Percentiles rank a stretch among this genome's conserved stretches.
Evolutionary conservation across 495 filamentous ascomycete species (phyloP).

Genomic region (Trichoderma erinaceum): DNA sequence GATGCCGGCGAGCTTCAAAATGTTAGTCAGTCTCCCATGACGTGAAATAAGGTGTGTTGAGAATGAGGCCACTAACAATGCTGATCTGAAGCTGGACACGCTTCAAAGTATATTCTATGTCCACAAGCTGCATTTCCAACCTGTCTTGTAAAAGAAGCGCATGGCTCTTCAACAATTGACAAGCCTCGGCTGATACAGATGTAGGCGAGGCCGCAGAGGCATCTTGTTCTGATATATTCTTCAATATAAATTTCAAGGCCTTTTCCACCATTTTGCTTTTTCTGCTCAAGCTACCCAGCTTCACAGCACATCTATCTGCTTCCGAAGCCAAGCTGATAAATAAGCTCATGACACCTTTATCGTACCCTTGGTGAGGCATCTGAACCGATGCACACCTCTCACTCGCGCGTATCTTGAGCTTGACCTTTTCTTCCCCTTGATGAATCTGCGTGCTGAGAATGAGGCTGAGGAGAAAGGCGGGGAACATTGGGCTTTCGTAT

Average conservation of each 20-base stretch:
- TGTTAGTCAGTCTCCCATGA: not conserved
- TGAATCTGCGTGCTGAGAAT: constrained; percentile 26
- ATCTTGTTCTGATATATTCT: constrained; percentile 13
- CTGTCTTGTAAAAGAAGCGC: constrained; percentile 20
- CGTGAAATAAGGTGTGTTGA: not conserved
- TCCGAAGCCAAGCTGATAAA: constrained; percentile 21
- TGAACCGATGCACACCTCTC: constrained; percentile 28
- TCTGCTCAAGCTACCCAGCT: constrained; percentile 27
- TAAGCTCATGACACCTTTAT: not conserved
- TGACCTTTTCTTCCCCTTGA: constrained; percentile 26
- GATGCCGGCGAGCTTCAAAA: not conserved
- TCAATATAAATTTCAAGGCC: constrained; percentile 23
- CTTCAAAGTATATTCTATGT: constrained; percentile 26
- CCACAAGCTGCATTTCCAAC: constrained; percentile 25
- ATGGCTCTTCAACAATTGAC: not conserved
- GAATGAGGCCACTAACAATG: constrained; percentile 13
- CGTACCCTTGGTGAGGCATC: constrained; percentile 20
- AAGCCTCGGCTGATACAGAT: not conserved
- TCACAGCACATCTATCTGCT: constrained; percentile 28
- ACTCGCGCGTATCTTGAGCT: constrained; percentile 23
- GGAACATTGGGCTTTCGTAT: constrained; percentile 25
- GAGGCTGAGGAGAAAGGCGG: constrained; percentile 23
- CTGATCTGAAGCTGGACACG: constrained; percentile 31
- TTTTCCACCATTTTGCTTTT: constrained; percentile 26
- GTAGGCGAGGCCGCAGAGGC: not conserved